Evolutionary conservation across 2,329 filamentous ascomycete species (phyloP).

Genomic region (Ophiostoma novo-ulmi): DNA sequence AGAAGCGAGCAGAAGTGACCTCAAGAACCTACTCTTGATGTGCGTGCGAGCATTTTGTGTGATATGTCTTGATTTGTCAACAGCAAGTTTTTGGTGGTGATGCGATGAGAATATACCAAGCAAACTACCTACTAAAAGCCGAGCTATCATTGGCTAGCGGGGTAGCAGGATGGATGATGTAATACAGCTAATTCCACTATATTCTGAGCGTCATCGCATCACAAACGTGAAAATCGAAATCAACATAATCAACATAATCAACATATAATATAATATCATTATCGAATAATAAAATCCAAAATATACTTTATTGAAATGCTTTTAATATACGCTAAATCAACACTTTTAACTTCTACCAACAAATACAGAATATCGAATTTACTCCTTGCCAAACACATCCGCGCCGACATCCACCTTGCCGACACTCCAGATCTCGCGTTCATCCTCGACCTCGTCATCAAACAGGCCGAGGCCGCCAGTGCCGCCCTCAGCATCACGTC

Average conservation of each 20-base stretch:
- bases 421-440: slow-evolving; percentile 92
- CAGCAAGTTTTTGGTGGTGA: background rate
- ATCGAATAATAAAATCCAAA: background rate
- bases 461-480: slow-evolving; percentile 77
- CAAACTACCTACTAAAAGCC: background rate
- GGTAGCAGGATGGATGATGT: background rate
- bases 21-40: slow-evolving; percentile 23
- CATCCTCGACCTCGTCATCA: slow-evolving; percentile 89
- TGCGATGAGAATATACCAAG: background rate
- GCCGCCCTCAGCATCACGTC: slow-evolving; percentile 86
- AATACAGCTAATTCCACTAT: background rate
- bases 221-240: background rate
- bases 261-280: background rate
- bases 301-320: background rate
- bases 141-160: slow-evolving; percentile 6
- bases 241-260: no score
- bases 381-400: slow-evolving; percentile 49
- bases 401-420: slow-evolving; percentile 76
- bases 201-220: background rate
- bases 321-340: background rate
- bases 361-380: background rate
- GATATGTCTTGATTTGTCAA: slow-evolving; percentile 1
- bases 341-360: background rate
- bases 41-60: slow-evolving; percentile 24
- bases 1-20: background rate